phyloP scores from a whole-genome alignment of 2,329 filamentous ascomycete genomes.

The Trichophyton simii region DNA sequence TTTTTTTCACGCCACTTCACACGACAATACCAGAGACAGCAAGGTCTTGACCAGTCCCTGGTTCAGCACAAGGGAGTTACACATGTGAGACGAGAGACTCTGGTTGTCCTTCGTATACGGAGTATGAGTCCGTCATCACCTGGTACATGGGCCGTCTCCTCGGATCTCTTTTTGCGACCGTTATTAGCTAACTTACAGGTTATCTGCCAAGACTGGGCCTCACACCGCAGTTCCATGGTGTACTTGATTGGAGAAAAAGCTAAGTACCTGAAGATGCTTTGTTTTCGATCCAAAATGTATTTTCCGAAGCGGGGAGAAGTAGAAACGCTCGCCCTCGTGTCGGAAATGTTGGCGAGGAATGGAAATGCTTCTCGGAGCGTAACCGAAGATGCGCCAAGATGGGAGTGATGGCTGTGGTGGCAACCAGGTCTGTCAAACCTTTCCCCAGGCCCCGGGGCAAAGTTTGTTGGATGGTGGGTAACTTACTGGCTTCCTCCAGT shows the following conservation, averaged over 20 bases:
- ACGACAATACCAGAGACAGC: background rate
- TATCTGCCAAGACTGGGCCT: background rate
- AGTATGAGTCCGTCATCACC: background rate
- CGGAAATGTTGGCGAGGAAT: slow-evolving; percentile 1
- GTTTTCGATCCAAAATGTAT: slow-evolving; percentile 2
- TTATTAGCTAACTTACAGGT: background rate
- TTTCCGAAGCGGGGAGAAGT: slow-evolving; percentile 2
- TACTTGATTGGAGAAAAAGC: background rate
- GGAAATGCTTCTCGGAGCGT: slow-evolving; percentile 3
- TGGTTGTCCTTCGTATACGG: background rate
- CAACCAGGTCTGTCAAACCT: background rate
- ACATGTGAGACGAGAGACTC: background rate
- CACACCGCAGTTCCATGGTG: background rate
- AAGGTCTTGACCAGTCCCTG: background rate
- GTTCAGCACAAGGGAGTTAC: background rate
- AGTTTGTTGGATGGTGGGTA: background rate
- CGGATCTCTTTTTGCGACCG: slow-evolving; percentile 1
- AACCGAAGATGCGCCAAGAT: slow-evolving; percentile 2
- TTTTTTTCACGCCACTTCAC: background rate
- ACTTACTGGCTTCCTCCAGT: background rate
- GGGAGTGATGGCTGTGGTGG: background rate
- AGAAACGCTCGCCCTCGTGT: background rate
- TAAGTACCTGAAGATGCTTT: background rate
- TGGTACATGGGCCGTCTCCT: background rate
- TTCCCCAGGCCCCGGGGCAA: background rate